phyloP scores from a whole-genome alignment of 768 basidiomycete species.

The Kwoniella sp. region DNA sequence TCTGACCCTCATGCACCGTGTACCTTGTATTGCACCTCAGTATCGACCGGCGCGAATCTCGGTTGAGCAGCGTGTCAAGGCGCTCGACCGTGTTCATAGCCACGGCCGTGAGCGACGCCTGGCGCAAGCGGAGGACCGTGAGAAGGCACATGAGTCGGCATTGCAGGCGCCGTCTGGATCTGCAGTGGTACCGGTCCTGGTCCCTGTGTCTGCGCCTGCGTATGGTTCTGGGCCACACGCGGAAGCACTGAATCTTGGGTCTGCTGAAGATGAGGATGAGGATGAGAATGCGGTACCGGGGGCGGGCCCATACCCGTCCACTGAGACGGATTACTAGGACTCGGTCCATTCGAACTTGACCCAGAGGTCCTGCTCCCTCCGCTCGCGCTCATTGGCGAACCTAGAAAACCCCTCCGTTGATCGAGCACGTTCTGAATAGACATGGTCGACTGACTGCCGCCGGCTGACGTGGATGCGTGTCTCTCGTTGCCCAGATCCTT shows the following conservation, averaged over 20 bases:
- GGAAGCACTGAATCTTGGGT: neutral
- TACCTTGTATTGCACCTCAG: neutral
- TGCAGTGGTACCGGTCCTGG: neutral
- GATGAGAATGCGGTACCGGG: neutral
- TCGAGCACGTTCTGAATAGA: conserved; percentile 3
- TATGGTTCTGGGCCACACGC: too few species aligned
- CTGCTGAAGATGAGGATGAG: neutral
- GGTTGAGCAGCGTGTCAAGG: neutral
- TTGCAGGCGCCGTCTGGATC: neutral
- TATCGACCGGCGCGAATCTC: neutral
- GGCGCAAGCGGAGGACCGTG: neutral
- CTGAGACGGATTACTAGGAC: conserved; percentile 11
- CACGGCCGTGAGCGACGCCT: neutral
- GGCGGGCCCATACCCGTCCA: conserved; percentile 2
- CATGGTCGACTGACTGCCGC: neutral
- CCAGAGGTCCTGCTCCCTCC: neutral
- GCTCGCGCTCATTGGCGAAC: conserved; percentile 4
- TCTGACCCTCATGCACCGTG: neutral
- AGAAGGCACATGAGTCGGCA: neutral
- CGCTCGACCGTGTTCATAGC: neutral
- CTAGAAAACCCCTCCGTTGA: conserved; percentile 7
- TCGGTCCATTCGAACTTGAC: conserved; percentile 8
- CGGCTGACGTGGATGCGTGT: neutral
- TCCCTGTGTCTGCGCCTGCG: neutral
- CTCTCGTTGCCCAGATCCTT: conserved; percentile 1